Conservation (phyloP, 495 filamentous ascomycete species). For the Entonaema liquescens region DNA sequence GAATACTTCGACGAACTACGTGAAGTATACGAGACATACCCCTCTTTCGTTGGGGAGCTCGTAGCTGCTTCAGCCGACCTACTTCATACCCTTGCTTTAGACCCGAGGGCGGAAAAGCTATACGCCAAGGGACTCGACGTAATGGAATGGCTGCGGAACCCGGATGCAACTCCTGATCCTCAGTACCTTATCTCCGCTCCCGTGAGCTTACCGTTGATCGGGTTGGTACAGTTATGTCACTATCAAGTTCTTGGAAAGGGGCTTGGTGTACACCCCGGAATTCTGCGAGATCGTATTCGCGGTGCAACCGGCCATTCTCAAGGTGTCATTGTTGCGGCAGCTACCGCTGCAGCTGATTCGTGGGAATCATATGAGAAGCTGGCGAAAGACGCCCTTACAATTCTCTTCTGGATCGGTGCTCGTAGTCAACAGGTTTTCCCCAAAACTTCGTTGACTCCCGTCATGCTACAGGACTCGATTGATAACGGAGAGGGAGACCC, state of each 20-base stretch:
- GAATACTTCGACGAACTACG: slow-evolving; percentile 98
- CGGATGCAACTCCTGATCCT: slow-evolving; percentile 87
- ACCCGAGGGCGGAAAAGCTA: slow-evolving; percentile 89
- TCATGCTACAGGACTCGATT: slow-evolving; percentile 89
- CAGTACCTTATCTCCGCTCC: slow-evolving; percentile 97
- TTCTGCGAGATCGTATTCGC: slow-evolving; percentile 79
- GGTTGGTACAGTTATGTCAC: slow-evolving; percentile 92
- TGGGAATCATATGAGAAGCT: slow-evolving; percentile 90
- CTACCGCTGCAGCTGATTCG: slow-evolving; percentile 81
- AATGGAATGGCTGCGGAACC: slow-evolving; percentile 87
- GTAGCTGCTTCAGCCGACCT: slow-evolving; percentile 80
- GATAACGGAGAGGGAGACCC: slow-evolving; percentile 93
- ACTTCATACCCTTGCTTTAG: slow-evolving; percentile 81
- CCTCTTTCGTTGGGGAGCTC: slow-evolving; percentile 86
- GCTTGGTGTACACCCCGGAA: slow-evolving; percentile 84
- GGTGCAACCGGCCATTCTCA: slow-evolving; percentile 98
- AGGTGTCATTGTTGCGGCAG: slow-evolving; percentile 92
- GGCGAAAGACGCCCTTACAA: slow-evolving; percentile 79
- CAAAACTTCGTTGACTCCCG: slow-evolving; percentile 89
- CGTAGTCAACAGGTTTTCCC: slow-evolving; percentile 98
- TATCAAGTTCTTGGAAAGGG: slow-evolving; percentile 92
- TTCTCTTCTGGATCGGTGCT: slow-evolving; percentile 99
- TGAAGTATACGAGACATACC: slow-evolving; percentile 88
- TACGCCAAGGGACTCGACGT: slow-evolving; percentile 96
- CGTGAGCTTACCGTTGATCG: slow-evolving; percentile 96